A percentile compares a stretch with the other conserved stretches of the same genome.
Conservation (phyloP, 2,329 filamentous ascomycete species). For the Epichloe scottii region DNA sequence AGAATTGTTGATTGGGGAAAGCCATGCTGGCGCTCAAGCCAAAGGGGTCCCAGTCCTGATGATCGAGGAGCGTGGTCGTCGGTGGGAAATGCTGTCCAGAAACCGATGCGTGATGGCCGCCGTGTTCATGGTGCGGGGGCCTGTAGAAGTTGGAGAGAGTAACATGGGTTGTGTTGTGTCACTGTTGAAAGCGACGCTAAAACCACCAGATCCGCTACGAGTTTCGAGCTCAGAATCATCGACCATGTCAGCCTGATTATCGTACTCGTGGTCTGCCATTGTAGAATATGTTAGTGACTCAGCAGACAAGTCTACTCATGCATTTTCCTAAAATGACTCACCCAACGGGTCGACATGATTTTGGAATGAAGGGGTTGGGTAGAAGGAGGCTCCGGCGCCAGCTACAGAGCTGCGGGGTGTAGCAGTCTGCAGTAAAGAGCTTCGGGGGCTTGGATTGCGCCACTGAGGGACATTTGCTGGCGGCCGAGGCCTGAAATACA, state of each 20-base stretch:
- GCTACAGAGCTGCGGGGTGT: constrained; percentile 23
- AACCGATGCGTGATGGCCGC: constrained; percentile 19
- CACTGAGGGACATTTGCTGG: constrained; percentile 19
- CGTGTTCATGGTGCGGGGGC: constrained; percentile 26
- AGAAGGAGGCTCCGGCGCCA: constrained; percentile 45
- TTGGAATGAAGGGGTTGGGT: constrained; percentile 71
- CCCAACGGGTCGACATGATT: constrained; percentile 93
- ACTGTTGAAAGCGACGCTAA: constrained; percentile 42
- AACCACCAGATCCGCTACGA: constrained; percentile 51
- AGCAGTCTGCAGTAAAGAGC: constrained; percentile 24
- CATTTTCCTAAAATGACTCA: constrained; percentile 45
- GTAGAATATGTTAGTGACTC: constrained; percentile 54
- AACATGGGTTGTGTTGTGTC: constrained; percentile 29
- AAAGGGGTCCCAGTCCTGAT: constrained; percentile 89
- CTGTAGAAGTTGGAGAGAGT: constrained; percentile 28
- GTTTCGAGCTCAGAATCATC: constrained; percentile 68
- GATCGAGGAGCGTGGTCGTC: constrained; percentile 55
- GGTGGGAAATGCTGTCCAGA: constrained; percentile 41
- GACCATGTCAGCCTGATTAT: constrained; percentile 77
- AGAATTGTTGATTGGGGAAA: constrained; percentile 74
- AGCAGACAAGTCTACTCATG: constrained; percentile 30
- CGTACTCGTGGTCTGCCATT: constrained; percentile 84
- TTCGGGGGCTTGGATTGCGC: constrained; percentile 14
- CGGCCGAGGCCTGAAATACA: constrained; percentile 20
- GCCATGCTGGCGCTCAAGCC: constrained; percentile 91